Evolutionary conservation across 1,284 basidiomycete species (phyloP).

Genomic region (Marasmius sp.): DNA sequence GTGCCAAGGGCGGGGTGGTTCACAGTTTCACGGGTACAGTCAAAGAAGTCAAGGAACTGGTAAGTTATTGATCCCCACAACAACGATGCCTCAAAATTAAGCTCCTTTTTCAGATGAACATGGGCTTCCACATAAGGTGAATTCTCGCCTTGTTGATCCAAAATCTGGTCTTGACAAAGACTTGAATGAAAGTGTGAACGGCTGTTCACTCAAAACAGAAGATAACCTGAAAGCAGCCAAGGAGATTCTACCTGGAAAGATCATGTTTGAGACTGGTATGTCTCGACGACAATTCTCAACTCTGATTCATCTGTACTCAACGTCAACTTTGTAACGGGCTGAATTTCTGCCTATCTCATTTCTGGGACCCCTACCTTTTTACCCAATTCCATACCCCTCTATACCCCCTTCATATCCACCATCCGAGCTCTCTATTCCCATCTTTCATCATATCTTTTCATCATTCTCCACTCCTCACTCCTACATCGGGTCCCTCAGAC

Average conservation of each 20-base stretch:
- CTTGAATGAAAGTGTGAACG: constrained; percentile 60
- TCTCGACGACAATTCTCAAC: constrained; percentile 26
- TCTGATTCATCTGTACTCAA: constrained; percentile 1
- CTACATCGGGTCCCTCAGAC: too few species aligned
- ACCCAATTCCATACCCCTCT: too few species aligned
- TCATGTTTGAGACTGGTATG: constrained; percentile 83
- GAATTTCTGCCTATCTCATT: too few species aligned
- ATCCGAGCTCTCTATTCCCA: too few species aligned
- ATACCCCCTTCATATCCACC: too few species aligned
- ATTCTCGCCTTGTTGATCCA: constrained; percentile 30
- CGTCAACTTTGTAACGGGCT: too few species aligned
- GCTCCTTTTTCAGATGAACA: constrained; percentile 47
- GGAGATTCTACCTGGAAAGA: constrained; percentile 58
- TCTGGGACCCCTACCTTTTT: too few species aligned
- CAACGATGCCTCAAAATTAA: constrained; percentile 28
- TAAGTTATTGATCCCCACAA: constrained; percentile 47
- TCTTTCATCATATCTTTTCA: too few species aligned
- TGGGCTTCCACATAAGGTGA: constrained; percentile 80
- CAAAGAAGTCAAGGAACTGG: constrained; percentile 70
- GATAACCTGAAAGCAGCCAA: constrained; percentile 67
- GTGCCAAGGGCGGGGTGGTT: constrained; percentile 74
- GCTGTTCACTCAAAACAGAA: constrained; percentile 82
- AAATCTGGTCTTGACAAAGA: constrained; percentile 40
- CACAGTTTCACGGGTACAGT: constrained; percentile 83
- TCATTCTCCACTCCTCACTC: too few species aligned